Conservation (phyloP, 345 rosid species). For the Salix suchowensis region DNA sequence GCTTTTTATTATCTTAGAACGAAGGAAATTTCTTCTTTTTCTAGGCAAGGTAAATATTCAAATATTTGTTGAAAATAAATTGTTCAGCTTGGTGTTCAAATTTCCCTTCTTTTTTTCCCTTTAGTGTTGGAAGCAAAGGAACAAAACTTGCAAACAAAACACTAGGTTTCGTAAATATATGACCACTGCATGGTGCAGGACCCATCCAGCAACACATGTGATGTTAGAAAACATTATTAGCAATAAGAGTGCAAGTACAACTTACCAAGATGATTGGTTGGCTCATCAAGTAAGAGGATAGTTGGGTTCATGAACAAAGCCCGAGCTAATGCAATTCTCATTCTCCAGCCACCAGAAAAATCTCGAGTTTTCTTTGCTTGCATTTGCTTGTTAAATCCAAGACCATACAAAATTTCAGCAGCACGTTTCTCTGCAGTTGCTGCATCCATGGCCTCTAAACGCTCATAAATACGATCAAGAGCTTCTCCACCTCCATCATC, state of each 20-base stretch:
- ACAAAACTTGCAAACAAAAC: not conserved
- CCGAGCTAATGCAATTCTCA: constrained; percentile 96
- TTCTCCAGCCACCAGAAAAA: constrained; percentile 99
- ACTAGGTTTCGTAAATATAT: not conserved
- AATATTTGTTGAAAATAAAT: not conserved
- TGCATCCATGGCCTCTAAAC: constrained; percentile 89
- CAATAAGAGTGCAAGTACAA: not conserved
- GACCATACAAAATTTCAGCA: constrained; percentile 92
- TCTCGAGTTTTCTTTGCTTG: constrained; percentile 87
- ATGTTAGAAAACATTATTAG: not conserved
- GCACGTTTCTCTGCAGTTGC: constrained; percentile 99
- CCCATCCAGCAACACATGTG: not conserved
- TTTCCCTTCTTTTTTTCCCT: not conserved
- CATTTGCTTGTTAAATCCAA: constrained; percentile 89
- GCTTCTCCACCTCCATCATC: constrained; percentile 97
- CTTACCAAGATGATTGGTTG: constrained; percentile 94
- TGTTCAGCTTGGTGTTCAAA: not conserved
- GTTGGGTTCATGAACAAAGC: constrained; percentile 96
- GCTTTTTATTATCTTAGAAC: not conserved
- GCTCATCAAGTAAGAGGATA: constrained; percentile 89
- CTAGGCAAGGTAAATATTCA: not conserved
- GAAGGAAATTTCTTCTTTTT: not conserved
- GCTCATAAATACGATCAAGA: constrained; percentile 84
- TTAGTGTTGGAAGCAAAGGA: not conserved
- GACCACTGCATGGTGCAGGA: not conserved